Evolutionary conservation across 495 filamentous ascomycete genomes (phyloP).

Genomic region (Neurospora discreta): DNA sequence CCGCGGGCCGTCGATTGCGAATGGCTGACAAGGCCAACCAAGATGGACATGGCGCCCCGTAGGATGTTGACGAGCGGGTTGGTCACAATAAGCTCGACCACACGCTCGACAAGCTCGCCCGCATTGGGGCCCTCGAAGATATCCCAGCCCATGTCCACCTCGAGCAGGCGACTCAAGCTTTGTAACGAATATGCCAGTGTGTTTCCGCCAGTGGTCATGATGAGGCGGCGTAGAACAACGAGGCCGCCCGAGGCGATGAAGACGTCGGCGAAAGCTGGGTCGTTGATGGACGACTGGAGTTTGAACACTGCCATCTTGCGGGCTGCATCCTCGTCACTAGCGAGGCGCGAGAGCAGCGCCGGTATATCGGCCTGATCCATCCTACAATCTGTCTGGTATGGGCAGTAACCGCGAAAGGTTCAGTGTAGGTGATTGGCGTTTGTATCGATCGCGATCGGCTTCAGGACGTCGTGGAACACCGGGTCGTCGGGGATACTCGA

Average conservation of each 20-base stretch:
- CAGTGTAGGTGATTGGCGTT: background rate
- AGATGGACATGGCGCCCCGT: constrained; percentile 89
- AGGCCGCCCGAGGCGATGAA: constrained; percentile 88
- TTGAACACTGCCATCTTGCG: constrained; percentile 99
- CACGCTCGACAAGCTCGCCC: constrained; percentile 50
- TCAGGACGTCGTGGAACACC: background rate
- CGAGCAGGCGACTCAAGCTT: constrained; percentile 71
- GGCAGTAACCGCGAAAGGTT: background rate
- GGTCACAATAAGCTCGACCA: constrained; percentile 88
- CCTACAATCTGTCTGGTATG: background rate
- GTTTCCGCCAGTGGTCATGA: constrained; percentile 77
- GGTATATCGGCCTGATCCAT: constrained; percentile 48
- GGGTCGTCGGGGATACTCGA: background rate
- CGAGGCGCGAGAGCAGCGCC: constrained; percentile 42
- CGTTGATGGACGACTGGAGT: constrained; percentile 84
- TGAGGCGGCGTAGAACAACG: constrained; percentile 65
- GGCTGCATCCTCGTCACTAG: constrained; percentile 65
- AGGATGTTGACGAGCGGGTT: constrained; percentile 97
- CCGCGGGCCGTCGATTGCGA: constrained; percentile 43
- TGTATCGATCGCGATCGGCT: background rate
- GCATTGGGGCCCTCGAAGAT: constrained; percentile 43
- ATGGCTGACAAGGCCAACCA: constrained; percentile 85
- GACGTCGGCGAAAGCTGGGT: constrained; percentile 91
- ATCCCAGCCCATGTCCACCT: constrained; percentile 98
- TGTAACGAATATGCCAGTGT: constrained; percentile 91